Conservation (phyloP, 2,329 filamentous ascomycete genomes). For the Verticillium zaregamsianum region DNA sequence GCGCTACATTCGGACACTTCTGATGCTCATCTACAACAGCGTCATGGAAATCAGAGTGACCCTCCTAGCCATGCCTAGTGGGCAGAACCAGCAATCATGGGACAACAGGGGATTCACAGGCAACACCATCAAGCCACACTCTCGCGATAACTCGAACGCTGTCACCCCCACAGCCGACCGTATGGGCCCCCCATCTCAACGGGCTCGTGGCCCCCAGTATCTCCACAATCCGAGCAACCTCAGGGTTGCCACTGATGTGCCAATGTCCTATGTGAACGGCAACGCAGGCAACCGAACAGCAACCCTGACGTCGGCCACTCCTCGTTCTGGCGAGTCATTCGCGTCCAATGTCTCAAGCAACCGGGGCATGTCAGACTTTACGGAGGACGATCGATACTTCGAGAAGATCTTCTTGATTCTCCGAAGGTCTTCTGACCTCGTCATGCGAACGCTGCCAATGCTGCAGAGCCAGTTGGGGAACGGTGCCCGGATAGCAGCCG, state of each 20-base stretch:
- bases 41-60: constrained; percentile 63
- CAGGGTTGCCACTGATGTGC: constrained; percentile 53
- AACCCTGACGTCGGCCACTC: constrained; percentile 59
- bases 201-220: constrained; percentile 32
- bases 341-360: constrained; percentile 48
- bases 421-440: constrained; percentile 67
- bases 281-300: constrained; percentile 40
- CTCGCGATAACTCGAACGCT: constrained; percentile 49
- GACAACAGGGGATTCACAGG: constrained; percentile 20
- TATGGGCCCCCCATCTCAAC: constrained; percentile 24
- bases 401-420: constrained; percentile 78
- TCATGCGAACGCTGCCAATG: constrained; percentile 66
- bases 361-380: constrained; percentile 53
- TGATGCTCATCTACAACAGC: constrained; percentile 62
- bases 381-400: constrained; percentile 75
- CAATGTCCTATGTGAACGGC: constrained; percentile 44
- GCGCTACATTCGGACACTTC: constrained; percentile 60
- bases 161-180: constrained; percentile 42
- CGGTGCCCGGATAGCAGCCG: constrained; percentile 60
- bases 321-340: constrained; percentile 80
- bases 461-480: constrained; percentile 64
- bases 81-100: neutral
- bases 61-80: constrained; percentile 27
- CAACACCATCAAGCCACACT: constrained; percentile 47
- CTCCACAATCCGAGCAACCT: constrained; percentile 49